Conservation (phyloP, 148 eudicot species). For the Persicaria tinctoria region DNA sequence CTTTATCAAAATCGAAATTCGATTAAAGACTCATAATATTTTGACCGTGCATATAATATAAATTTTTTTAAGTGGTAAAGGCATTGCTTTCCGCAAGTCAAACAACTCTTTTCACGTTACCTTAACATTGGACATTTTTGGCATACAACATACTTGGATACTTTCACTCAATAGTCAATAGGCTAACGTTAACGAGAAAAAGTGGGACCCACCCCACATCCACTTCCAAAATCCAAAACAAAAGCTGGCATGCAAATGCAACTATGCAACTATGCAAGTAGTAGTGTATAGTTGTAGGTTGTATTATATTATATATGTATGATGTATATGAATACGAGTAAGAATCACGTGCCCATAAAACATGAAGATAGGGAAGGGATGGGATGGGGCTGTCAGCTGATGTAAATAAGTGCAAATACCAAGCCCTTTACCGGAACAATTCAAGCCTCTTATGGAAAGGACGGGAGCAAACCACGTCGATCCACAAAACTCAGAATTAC, state of each 20-base stretch:
- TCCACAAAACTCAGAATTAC: background rate
- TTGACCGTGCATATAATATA: no score
- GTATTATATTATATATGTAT: no score
- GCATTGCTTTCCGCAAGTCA: background rate
- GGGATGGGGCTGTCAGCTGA: background rate
- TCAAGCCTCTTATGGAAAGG: background rate
- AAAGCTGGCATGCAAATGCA: background rate
- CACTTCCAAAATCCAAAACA: background rate
- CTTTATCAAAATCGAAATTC: no score
- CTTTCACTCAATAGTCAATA: background rate
- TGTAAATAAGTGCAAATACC: background rate
- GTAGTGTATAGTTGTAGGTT: no score
- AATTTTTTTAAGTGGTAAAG: no score
- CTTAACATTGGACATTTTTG: constrained; percentile 2
- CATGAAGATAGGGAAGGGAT: background rate
- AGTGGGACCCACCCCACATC: background rate
- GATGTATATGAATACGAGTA: background rate
- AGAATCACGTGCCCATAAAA: constrained; percentile 5
- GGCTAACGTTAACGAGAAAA: background rate
- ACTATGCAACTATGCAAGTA: no score
- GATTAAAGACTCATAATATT: no score
- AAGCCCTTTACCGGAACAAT: background rate
- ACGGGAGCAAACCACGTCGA: background rate
- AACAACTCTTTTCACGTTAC: background rate
- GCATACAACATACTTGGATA: background rate